Evolutionary conservation across 2,329 filamentous ascomycete species (phyloP).

Genomic region (Ophiostoma populinum): DNA sequence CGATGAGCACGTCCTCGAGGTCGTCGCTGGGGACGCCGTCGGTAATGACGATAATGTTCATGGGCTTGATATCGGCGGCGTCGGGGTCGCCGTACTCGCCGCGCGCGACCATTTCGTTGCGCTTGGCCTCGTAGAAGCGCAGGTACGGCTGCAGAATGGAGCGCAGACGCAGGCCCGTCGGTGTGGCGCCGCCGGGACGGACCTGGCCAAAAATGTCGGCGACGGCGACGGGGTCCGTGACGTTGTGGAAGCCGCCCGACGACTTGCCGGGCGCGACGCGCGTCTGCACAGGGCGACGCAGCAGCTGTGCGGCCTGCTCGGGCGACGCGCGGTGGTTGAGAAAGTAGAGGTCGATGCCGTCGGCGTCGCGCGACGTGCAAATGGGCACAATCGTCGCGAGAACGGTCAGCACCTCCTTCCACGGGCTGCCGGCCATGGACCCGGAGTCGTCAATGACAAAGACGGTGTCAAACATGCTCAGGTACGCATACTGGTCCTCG

Average conservation of each 20-base stretch:
- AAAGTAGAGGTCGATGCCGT: constrained; percentile 87
- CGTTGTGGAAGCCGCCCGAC: constrained; percentile 42
- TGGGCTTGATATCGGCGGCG: constrained; percentile 41
- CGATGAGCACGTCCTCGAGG: constrained; percentile 50
- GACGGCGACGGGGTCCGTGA: constrained; percentile 41
- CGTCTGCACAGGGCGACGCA: constrained; percentile 8
- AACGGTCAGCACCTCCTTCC: constrained; percentile 56
- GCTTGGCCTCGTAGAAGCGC: constrained; percentile 25
- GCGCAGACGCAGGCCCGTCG: constrained; percentile 55
- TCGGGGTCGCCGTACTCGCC: constrained; percentile 19
- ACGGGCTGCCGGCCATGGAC: constrained; percentile 63
- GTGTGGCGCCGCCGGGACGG: constrained; percentile 48
- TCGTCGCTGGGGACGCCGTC: constrained; percentile 74
- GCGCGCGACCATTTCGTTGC: constrained; percentile 13
- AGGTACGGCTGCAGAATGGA: constrained; percentile 62
- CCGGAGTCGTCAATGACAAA: constrained; percentile 88
- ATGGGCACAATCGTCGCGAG: constrained; percentile 63
- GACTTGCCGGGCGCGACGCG: constrained; percentile 20
- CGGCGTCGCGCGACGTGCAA: constrained; percentile 59
- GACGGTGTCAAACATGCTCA: constrained; percentile 66
- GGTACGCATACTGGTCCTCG: constrained; percentile 60
- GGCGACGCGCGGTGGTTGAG: constrained; percentile 45
- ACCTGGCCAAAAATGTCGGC: constrained; percentile 53
- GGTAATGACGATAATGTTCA: constrained; percentile 88
- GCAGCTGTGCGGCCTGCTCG: constrained; percentile 3